phyloP scores from a whole-genome alignment of 1,284 basidiomycete species.

The Mycena sp. region DNA sequence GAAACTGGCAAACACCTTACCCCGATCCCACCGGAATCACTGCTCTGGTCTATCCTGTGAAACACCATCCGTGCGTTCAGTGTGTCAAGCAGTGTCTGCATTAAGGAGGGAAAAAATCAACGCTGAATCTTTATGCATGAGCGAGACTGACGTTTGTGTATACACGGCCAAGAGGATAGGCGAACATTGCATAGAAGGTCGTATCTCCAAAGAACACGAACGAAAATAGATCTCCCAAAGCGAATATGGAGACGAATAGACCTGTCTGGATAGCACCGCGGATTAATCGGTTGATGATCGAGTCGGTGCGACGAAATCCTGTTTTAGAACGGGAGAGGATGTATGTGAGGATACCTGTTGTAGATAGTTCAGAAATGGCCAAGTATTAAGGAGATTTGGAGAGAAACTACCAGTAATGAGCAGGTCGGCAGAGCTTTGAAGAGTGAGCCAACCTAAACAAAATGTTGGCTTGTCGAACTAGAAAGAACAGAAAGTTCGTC shows the following conservation, averaged over 20 bases:
- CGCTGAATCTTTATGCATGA: background rate
- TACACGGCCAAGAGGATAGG: slow-evolving; percentile 54
- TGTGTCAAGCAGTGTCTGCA: slow-evolving; percentile 51
- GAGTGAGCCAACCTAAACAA: too few species aligned
- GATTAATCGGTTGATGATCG: slow-evolving; percentile 40
- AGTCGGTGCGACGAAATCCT: background rate
- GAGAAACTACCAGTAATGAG: too few species aligned
- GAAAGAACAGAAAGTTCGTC: too few species aligned
- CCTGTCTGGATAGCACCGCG: slow-evolving; percentile 58
- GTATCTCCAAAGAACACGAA: slow-evolving; percentile 50
- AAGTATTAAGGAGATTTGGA: too few species aligned
- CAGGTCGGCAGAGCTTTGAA: too few species aligned
- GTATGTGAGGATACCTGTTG: too few species aligned
- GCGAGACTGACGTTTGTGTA: slow-evolving; percentile 51
- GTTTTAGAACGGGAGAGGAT: too few species aligned
- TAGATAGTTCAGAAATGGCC: too few species aligned
- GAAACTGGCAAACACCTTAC: background rate
- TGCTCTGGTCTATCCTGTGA: background rate
- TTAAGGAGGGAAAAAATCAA: background rate
- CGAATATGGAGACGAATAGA: slow-evolving; percentile 55
- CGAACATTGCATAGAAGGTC: slow-evolving; percentile 55
- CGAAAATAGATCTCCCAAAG: slow-evolving; percentile 51
- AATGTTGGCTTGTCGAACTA: too few species aligned
- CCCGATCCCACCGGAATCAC: background rate
- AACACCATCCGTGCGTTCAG: slow-evolving; percentile 44